These are phyloP conservation scores for Yamadazyma pseudoaaseri DNA, from an alignment of 1,139 yeast genomes.

Conservation along the genomic window DNA sequence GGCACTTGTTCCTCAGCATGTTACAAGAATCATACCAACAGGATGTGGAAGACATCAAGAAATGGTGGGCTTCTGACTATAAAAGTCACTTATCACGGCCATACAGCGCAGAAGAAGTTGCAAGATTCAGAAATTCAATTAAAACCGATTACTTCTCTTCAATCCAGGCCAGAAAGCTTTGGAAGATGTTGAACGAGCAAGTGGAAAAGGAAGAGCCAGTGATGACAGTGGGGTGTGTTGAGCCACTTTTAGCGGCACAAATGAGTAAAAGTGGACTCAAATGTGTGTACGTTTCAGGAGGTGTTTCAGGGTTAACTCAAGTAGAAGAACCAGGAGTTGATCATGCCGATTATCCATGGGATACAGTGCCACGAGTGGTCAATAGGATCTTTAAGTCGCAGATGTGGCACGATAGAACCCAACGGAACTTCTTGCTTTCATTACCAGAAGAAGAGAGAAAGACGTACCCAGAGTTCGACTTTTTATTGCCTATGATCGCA, in stretches of 20 bases:
- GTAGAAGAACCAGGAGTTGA: constrained; percentile 17
- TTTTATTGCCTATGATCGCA: constrained; percentile 61
- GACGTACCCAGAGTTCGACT: constrained; percentile 40
- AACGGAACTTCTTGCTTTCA: constrained; percentile 43
- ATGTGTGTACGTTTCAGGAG: constrained; percentile 61
- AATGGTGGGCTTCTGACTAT: constrained; percentile 54
- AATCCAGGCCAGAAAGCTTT: constrained; percentile 53
- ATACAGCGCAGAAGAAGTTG: constrained; percentile 53
- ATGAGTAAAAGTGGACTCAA: constrained; percentile 43
- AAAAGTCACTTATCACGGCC: constrained; percentile 51
- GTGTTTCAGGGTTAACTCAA: constrained; percentile 42
- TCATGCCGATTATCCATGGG: constrained; percentile 32
- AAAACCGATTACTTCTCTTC: constrained; percentile 51
- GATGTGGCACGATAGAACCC: constrained; percentile 53
- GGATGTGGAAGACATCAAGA: constrained; percentile 11
- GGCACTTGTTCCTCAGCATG: no score
- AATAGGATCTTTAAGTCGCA: constrained; percentile 61
- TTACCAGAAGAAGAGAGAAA: constrained; percentile 23
- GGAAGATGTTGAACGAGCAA: constrained; percentile 39
- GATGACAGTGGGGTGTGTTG: constrained; percentile 60
- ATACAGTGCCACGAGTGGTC: constrained; percentile 66
- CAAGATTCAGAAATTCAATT: constrained; percentile 51
- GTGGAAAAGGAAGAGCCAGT: constrained; percentile 45
- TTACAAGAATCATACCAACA: constrained; percentile 10
- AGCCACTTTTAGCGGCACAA: constrained; percentile 63